Percentiles rank a stretch among this genome's conserved stretches.
These are phyloP conservation scores for Aspergillus ruber DNA, from an alignment of 2,329 filamentous ascomycete genomes.

Conservation along the genomic window DNA sequence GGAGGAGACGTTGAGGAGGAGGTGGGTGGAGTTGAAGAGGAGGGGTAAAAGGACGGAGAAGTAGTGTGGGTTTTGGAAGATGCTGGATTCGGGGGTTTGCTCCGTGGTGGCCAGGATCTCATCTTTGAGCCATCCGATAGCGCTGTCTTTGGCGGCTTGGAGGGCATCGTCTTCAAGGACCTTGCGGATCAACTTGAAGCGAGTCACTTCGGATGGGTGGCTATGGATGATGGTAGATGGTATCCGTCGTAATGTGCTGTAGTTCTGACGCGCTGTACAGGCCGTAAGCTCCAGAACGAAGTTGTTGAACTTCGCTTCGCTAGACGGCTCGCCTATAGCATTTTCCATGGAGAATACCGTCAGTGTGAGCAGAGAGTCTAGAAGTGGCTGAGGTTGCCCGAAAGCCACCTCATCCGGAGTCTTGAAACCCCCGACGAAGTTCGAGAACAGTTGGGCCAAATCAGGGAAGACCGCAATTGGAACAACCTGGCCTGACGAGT, in stretches of 20 bases:
- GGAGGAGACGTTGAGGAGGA: conserved; percentile 34
- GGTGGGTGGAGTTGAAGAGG: conserved; percentile 45
- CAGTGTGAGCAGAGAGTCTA: conserved; percentile 50
- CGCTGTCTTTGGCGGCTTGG: conserved; percentile 50
- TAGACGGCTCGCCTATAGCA: conserved; percentile 39
- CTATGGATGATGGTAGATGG: conserved; percentile 41
- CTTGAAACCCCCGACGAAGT: conserved; percentile 44
- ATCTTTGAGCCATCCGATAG: conserved; percentile 56
- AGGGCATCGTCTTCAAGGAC: conserved; percentile 50
- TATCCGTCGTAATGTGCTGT: conserved; percentile 32
- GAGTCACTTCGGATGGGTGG: conserved; percentile 46
- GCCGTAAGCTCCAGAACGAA: conserved; percentile 44
- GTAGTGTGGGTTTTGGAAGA: conserved; percentile 32
- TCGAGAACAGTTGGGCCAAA: conserved; percentile 45
- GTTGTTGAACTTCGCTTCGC: conserved; percentile 47
- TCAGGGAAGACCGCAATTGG: conserved; percentile 48
- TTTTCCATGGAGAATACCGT: conserved; percentile 45
- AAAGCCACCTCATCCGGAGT: conserved; percentile 32
- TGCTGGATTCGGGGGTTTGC: conserved; percentile 11
- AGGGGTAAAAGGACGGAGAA: conserved; percentile 42
- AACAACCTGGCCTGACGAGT: conserved; percentile 34
- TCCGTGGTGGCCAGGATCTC: conserved; percentile 47
- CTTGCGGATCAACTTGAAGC: conserved; percentile 50
- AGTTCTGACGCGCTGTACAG: conserved; percentile 31
- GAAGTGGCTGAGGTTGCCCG: conserved; percentile 46